phyloP scores from a whole-genome alignment of 1,284 basidiomycete species.

The Pholiota adiposa region DNA sequence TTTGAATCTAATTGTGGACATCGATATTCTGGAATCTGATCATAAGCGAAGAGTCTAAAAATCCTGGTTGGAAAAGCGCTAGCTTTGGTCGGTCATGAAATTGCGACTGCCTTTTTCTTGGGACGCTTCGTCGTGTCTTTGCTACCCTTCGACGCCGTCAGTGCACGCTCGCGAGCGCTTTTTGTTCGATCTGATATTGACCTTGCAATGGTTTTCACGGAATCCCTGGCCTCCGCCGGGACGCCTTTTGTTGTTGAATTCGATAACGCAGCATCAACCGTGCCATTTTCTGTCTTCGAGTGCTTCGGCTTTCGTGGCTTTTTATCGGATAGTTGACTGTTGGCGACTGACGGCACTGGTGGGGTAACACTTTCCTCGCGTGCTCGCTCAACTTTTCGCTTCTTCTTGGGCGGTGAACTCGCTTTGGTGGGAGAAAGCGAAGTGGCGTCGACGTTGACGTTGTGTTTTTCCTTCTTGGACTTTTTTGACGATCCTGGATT shows the following conservation, averaged over 20 bases:
- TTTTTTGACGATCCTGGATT: background rate
- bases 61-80: no score
- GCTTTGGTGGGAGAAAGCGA: background rate
- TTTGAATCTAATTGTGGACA: slow-evolving; percentile 6
- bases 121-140: slow-evolving; percentile 5
- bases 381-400: slow-evolving; percentile 17
- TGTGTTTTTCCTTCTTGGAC: slow-evolving; percentile 4
- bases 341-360: background rate
- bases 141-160: slow-evolving; percentile 15
- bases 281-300: background rate
- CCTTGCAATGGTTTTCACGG: slow-evolving; percentile 34
- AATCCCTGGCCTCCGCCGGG: slow-evolving; percentile 10
- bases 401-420: slow-evolving; percentile 19
- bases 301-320: slow-evolving; percentile 14
- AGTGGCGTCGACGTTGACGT: background rate
- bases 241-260: background rate
- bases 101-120: slow-evolving; percentile 10
- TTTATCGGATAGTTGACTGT: background rate
- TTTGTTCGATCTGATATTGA: slow-evolving; percentile 38
- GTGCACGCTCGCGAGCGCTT: slow-evolving; percentile 33
- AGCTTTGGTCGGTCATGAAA: background rate
- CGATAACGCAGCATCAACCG: no score
- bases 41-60: background rate
- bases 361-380: background rate
- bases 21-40: background rate